phyloP scores from a whole-genome alignment of 164 flowering plant species.

The Malania oleifera region DNA sequence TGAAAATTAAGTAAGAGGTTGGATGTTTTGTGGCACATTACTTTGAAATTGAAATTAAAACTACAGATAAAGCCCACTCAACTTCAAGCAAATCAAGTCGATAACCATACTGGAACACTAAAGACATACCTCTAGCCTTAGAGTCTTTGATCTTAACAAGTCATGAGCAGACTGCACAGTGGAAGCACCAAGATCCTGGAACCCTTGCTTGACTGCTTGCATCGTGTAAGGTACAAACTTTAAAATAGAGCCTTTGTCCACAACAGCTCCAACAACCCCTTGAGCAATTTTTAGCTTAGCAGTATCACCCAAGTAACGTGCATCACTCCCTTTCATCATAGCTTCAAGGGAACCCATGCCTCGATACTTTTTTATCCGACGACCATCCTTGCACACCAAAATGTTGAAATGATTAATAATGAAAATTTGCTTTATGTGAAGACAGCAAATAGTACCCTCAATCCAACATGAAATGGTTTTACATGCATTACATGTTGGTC shows the following conservation, averaged over 20 bases:
- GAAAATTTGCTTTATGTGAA: neutral
- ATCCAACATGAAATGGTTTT: no score
- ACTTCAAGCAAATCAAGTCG: no score
- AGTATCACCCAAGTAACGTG: constrained; percentile 78
- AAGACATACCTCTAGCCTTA: constrained; percentile 76
- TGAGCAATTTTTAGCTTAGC: constrained; percentile 85
- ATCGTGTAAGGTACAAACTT: constrained; percentile 78
- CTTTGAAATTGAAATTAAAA: no score
- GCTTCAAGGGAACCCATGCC: constrained; percentile 99
- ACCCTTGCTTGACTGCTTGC: constrained; percentile 97
- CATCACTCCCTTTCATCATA: constrained; percentile 92
- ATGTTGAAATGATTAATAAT: neutral
- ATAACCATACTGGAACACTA: no score
- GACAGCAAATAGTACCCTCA: neutral
- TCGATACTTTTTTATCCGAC: constrained; percentile 69
- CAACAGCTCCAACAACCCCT: constrained; percentile 91
- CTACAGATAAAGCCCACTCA: no score
- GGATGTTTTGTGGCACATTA: no score
- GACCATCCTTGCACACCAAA: constrained; percentile 47
- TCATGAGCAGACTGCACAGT: constrained; percentile 72
- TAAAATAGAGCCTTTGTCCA: constrained; percentile 82
- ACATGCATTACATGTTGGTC: no score
- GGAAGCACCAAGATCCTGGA: constrained; percentile 91
- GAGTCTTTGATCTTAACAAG: constrained; percentile 47
- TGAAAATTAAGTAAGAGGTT: no score